phyloP scores from a whole-genome alignment of 495 filamentous ascomycete species.

The Cercophora samala region DNA sequence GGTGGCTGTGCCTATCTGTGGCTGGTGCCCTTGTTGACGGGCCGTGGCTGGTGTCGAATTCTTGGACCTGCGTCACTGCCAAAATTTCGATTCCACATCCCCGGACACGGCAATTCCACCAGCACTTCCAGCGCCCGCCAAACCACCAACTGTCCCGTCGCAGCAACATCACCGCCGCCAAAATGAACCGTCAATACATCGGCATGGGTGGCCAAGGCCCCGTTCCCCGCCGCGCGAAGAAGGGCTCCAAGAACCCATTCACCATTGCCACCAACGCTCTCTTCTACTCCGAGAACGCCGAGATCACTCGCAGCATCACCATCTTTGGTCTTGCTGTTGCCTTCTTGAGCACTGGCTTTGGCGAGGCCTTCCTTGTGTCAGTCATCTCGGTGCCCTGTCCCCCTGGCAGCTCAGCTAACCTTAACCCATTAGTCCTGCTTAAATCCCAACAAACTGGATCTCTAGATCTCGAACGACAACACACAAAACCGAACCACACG shows the following conservation, averaged over 20 bases:
- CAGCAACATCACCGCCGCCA: conserved; percentile 8
- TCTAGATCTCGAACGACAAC: background rate
- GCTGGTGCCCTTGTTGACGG: background rate
- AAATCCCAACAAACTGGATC: background rate
- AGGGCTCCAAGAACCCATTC: conserved; percentile 25
- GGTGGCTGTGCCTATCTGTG: background rate
- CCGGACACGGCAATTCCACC: conserved; percentile 3
- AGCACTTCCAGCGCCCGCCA: background rate
- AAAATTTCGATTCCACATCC: conserved; percentile 9
- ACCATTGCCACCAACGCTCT: conserved; percentile 35
- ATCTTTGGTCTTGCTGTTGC: conserved; percentile 69
- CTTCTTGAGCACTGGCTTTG: conserved; percentile 70
- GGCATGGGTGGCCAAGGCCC: background rate
- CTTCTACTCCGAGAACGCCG: conserved; percentile 62
- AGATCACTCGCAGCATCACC: conserved; percentile 67
- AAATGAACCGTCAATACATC: conserved; percentile 28
- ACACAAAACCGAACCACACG: background rate
- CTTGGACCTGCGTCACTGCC: conserved; percentile 10
- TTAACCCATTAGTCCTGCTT: background rate
- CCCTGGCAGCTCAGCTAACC: background rate
- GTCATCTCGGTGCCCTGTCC: background rate
- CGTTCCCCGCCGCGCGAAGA: conserved; percentile 30
- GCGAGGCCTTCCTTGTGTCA: conserved; percentile 46
- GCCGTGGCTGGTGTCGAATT: conserved; percentile 2
- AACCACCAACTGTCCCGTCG: background rate